Evolutionary conservation across 2,329 filamentous ascomycete genomes (phyloP), one percentile per base, ranked within the genome.

Genomic region (Colletotrichum cereale): DNA sequence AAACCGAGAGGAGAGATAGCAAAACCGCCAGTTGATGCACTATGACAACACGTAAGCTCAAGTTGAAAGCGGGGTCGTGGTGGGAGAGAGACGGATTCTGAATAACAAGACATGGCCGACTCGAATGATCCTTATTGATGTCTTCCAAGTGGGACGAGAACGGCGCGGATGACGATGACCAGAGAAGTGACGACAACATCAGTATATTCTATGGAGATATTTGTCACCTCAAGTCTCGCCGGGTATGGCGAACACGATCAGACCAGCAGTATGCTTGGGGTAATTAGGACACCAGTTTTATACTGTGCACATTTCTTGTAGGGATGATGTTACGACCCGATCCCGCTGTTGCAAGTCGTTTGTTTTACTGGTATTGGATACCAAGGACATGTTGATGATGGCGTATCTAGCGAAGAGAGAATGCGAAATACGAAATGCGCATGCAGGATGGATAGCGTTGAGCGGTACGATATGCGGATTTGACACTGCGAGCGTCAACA

Each of bases 271-370:
- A 8, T 18, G 24, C 5, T 48, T n/a, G 10, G 44, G 10, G 8
- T n/a, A n/a, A n/a, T n/a, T 26, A 50, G 12, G 47, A 18, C 24
- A 5, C 24, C 24, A 6, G 5, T 14, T 50, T 3, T 24, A 24
- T 29, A 14, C 3, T 26, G 24, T 29, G 36, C 61, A 55, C 29
- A 2, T 18, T 73, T 82, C 84, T 83, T 14, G 83, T 86, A 87
- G 77, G 74, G 87, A 87, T 1, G 83, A 75, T 0, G 83, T 85
- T 10, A 87, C 82, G 11, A 87, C 78, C 85, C 85, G 86, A 44
- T 77, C 78, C 21, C 76, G 75, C 57, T 79, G 73, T 14, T 78
- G 74, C 42, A 83, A 84, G 24, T 79, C 79, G 14, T 76, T 67
- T 5, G 85, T 77, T 5, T 79, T 75, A 53, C 82, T 79, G 2